phyloP scores from a whole-genome alignment of 1,284 basidiomycete genomes.

The Fomes fomentarius region DNA sequence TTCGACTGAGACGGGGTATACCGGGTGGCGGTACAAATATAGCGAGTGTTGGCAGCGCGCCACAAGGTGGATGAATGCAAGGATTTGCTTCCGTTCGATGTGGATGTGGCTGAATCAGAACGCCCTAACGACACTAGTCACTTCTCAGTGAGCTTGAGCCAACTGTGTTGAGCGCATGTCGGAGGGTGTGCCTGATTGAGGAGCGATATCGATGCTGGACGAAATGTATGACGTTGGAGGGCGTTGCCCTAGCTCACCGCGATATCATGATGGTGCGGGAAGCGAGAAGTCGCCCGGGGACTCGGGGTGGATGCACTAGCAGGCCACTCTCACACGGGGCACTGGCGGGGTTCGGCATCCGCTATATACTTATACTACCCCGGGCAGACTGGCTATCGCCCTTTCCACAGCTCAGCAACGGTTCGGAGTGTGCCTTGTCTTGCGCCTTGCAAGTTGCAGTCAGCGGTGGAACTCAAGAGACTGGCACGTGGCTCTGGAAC shows the following conservation, averaged over 20 bases:
- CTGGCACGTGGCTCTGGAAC: slow-evolving; percentile 4
- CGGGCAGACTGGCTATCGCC: no score
- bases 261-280: not conserved
- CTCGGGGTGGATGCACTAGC: not conserved
- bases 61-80: not conserved
- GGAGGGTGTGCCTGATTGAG: not conserved
- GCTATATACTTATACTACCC: no score
- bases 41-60: slow-evolving; percentile 2
- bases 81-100: not conserved
- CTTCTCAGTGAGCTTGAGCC: no score
- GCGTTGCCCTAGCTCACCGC: no score
- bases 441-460: not conserved
- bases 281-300: not conserved
- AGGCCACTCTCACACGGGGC: not conserved
- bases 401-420: no score
- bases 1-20: slow-evolving; percentile 52
- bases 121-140: no score
- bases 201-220: not conserved
- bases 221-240: not conserved
- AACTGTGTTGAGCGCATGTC: no score
- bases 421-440: no score
- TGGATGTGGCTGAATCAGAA: no score
- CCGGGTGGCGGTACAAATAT: slow-evolving; percentile 4
- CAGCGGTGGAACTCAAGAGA: not conserved
- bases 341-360: not conserved